A percentile compares a stretch with the other conserved stretches of the same genome.
These are phyloP conservation scores for Tuber calosporum DNA, from an alignment of 495 filamentous ascomycete genomes.

Conservation along the genomic window DNA sequence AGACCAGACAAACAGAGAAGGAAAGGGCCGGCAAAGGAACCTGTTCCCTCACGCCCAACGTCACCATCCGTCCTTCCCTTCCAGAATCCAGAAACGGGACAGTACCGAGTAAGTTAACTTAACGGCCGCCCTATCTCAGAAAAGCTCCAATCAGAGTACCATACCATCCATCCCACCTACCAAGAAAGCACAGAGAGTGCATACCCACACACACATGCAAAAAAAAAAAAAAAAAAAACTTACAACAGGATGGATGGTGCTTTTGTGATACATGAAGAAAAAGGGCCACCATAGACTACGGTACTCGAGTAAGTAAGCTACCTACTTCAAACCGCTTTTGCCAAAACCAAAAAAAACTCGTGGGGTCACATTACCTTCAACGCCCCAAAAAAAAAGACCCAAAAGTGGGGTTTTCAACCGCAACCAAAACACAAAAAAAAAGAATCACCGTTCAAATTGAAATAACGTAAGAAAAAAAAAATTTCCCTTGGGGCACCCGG, in stretches of 20 bases:
- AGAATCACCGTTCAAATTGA: neutral
- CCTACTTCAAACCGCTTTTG: neutral
- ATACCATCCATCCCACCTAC: neutral
- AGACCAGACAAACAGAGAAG: neutral
- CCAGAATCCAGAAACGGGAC: neutral
- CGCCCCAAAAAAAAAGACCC: neutral
- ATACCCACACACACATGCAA: neutral
- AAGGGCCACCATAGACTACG: too few relatives aligned
- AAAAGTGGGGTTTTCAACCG: neutral
- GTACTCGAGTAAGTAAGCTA: neutral
- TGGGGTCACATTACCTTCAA: neutral
- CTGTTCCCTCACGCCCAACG: neutral
- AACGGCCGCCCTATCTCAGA: neutral
- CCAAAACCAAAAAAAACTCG: neutral
- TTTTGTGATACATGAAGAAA: too few relatives aligned
- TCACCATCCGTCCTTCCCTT: neutral
- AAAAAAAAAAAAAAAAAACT: conserved; percentile 3
- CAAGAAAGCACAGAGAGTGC: neutral
- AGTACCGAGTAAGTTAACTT: neutral
- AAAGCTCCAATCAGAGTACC: neutral
- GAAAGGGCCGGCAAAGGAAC: neutral
- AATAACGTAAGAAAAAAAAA: conserved; percentile 6
- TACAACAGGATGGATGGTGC: neutral
- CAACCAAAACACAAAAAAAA: neutral
- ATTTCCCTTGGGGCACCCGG: neutral